Evolutionary conservation across 352 stramenopile genomes (phyloP).

Genomic region (Globisporangium polare): DNA sequence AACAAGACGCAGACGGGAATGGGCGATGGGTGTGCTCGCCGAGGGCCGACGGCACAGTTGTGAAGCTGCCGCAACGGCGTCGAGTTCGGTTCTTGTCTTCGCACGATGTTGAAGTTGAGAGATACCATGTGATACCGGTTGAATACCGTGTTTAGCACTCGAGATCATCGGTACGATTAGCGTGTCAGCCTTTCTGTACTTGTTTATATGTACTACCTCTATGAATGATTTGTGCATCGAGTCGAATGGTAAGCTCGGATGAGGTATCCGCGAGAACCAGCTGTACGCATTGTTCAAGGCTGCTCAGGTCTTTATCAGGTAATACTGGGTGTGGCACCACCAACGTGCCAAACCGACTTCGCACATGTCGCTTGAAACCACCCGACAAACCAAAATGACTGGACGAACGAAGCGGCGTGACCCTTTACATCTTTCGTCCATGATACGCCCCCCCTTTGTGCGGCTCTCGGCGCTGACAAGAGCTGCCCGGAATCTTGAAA

Average conservation of each 20-base stretch:
- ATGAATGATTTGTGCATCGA: too few relatives aligned
- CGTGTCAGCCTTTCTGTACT: too few relatives aligned
- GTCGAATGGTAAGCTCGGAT: too few relatives aligned
- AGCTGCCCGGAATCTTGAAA: constrained; percentile 24
- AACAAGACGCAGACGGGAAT: too few relatives aligned
- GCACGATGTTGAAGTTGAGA: too few relatives aligned
- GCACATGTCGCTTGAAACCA: constrained; percentile 11
- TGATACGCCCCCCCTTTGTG: background rate
- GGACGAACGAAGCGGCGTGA: background rate
- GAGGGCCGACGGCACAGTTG: too few relatives aligned
- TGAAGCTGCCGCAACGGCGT: too few relatives aligned
- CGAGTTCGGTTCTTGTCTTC: too few relatives aligned
- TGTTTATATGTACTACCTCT: too few relatives aligned
- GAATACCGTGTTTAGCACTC: constrained; percentile 1
- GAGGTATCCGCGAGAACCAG: too few relatives aligned
- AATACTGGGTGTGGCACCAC: background rate
- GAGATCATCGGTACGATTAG: too few relatives aligned
- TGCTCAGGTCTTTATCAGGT: background rate
- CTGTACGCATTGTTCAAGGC: background rate
- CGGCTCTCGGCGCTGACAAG: constrained; percentile 3
- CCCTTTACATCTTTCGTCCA: background rate
- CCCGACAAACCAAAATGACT: constrained; percentile 3
- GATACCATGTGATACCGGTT: background rate
- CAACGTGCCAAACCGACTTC: constrained; percentile 3
- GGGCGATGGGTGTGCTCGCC: too few relatives aligned